Evolutionary conservation across 768 basidiomycete species (phyloP).

Genomic region (Boletales sp.): DNA sequence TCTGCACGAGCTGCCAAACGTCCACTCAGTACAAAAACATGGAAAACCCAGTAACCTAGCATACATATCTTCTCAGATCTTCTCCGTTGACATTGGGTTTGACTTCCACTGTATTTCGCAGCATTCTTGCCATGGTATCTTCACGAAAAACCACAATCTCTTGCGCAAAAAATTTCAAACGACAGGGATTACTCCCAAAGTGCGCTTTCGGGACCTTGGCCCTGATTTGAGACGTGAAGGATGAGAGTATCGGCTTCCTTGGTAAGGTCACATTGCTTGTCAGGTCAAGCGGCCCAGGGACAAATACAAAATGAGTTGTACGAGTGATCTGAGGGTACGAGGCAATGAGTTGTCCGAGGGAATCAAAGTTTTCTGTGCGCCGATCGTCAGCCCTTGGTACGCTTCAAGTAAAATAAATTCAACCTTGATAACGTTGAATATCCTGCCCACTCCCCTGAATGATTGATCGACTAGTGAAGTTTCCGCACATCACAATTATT

Average conservation of each 20-base stretch:
- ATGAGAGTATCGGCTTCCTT: constrained; percentile 72
- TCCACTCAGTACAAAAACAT: not conserved
- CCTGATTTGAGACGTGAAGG: constrained; percentile 66
- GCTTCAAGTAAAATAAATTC: not conserved
- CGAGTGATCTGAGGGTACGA: constrained; percentile 76
- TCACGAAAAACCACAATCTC: constrained; percentile 94
- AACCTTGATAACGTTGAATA: constrained; percentile 81
- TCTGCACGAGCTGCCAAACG: constrained; percentile 78
- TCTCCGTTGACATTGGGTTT: constrained; percentile 77
- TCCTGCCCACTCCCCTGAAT: constrained; percentile 74
- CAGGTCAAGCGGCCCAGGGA: constrained; percentile 92
- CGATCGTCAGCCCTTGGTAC: constrained; percentile 1
- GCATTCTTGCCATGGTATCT: constrained; percentile 90
- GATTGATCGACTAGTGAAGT: constrained; percentile 85
- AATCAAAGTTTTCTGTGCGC: constrained; percentile 80
- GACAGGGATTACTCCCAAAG: constrained; percentile 88
- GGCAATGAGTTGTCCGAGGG: constrained; percentile 78
- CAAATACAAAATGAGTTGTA: constrained; percentile 85
- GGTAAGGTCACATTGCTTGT: constrained; percentile 79
- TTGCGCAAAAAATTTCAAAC: constrained; percentile 92
- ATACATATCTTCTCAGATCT: constrained; percentile 84
- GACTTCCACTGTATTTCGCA: constrained; percentile 86
- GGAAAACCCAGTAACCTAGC: constrained; percentile 25
- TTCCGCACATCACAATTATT: constrained; percentile 89
- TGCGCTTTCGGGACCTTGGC: constrained; percentile 74